These are phyloP conservation scores for Plenodomus tracheiphilus DNA, from an alignment of 2,329 filamentous ascomycete genomes.

Conservation along the genomic window DNA sequence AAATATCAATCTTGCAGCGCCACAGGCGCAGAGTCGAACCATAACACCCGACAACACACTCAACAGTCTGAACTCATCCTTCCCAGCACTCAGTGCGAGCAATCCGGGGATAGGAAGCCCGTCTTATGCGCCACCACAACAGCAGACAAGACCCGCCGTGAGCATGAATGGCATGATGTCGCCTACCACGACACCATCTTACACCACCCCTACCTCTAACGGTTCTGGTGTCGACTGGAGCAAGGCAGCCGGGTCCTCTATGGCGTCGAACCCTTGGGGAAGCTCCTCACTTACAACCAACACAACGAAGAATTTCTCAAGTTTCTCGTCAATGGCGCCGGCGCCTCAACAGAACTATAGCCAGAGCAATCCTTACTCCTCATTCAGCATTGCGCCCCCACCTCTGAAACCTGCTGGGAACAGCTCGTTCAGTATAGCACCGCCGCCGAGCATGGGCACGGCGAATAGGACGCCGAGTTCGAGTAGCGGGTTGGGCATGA, in stretches of 20 bases:
- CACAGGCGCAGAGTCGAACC: constrained; percentile 45
- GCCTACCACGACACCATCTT: constrained; percentile 29
- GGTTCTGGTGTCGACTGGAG: constrained; percentile 36
- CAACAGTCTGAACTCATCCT: constrained; percentile 42
- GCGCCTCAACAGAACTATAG: constrained; percentile 30
- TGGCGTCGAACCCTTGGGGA: constrained; percentile 31
- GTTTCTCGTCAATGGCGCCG: constrained; percentile 59
- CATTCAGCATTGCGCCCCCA: constrained; percentile 46
- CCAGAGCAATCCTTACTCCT: constrained; percentile 37
- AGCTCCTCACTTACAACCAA: constrained; percentile 15
- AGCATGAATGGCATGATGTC: constrained; percentile 40
- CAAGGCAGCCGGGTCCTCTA: constrained; percentile 29
- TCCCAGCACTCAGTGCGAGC: constrained; percentile 40
- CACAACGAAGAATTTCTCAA: constrained; percentile 33
- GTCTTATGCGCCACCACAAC: constrained; percentile 45
- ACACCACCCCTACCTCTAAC: constrained; percentile 17
- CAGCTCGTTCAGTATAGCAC: constrained; percentile 32
- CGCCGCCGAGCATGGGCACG: constrained; percentile 23
- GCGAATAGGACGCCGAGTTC: constrained; percentile 19
- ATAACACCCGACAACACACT: constrained; percentile 58
- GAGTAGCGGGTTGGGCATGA: constrained; percentile 35
- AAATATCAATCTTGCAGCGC: constrained; percentile 25
- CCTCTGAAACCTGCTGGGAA: constrained; percentile 21
- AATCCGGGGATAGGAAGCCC: constrained; percentile 40
- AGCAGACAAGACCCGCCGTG: constrained; percentile 39